phyloP scores from a whole-genome alignment of 2,329 filamentous ascomycete species.

The Hymenotorrendiella dingleyae region DNA sequence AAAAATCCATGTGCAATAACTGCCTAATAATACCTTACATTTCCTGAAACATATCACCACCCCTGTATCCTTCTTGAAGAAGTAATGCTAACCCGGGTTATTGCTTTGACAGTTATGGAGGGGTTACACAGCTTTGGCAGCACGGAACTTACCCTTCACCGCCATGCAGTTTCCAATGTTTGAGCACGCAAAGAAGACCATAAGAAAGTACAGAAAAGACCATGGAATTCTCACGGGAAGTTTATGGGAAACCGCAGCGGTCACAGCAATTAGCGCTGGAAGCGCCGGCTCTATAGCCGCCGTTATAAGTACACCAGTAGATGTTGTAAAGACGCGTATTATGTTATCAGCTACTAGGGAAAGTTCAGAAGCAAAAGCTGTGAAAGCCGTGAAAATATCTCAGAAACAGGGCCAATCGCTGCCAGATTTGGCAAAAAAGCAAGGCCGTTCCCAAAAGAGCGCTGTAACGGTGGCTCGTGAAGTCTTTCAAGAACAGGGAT shows the following conservation, averaged over 20 bases:
- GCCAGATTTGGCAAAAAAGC: slow-evolving; percentile 23
- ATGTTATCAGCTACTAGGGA: slow-evolving; percentile 59
- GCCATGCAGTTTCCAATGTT: slow-evolving; percentile 86
- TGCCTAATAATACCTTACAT: no score
- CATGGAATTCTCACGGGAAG: slow-evolving; percentile 20
- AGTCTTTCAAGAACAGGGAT: slow-evolving; percentile 60
- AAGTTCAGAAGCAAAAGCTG: slow-evolving; percentile 26
- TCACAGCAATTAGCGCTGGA: slow-evolving; percentile 71
- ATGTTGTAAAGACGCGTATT: slow-evolving; percentile 84
- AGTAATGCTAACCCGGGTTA: no score
- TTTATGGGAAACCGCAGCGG: slow-evolving; percentile 59
- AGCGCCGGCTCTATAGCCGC: slow-evolving; percentile 69
- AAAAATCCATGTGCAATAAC: no score
- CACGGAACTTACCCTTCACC: slow-evolving; percentile 80
- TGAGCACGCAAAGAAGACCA: slow-evolving; percentile 57
- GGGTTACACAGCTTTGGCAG: slow-evolving; percentile 76
- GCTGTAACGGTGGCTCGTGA: slow-evolving; percentile 57
- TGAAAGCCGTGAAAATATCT: slow-evolving; percentile 19
- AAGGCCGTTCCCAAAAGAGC: slow-evolving; percentile 33
- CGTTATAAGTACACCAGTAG: slow-evolving; percentile 78
- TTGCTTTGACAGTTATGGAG: slow-evolving; percentile 53
- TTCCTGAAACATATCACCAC: no score
- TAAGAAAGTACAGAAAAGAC: slow-evolving; percentile 41
- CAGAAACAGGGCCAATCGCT: slow-evolving; percentile 24
- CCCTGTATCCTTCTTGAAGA: no score